Evolutionary conservation across 2,329 filamentous ascomycete species (phyloP), one percentile per base, ranked within the genome.

Genomic region (Parasarocladium wereldwijsianum): DNA sequence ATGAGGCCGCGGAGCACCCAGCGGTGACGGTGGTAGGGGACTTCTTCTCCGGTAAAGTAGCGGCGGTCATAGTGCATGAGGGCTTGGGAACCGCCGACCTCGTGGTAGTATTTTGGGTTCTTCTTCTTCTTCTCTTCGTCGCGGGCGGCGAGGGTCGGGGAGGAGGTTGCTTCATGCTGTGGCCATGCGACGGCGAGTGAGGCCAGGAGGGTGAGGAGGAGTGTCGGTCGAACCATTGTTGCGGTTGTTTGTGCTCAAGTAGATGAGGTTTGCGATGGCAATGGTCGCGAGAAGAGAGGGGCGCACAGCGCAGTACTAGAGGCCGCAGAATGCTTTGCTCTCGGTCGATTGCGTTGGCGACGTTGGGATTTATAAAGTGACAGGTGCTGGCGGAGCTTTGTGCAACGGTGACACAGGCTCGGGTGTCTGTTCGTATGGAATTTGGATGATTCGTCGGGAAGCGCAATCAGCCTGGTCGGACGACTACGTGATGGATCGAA

Each of bases 51-150:
- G 22, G 62, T 58, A 54, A 78, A 87, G 54, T 66, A 87, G 36
- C 82, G 72, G 15, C 47, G 51, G 50, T 87, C 81, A 51, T 87
- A 87, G 55, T 87, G 81, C 30, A 70, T 68, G 14, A 79, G 62
- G 17, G 64, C 62, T 31, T 70, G 55, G 41, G 63, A 62, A 32
- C 54, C 56, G 29, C 76, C 74, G 0, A 75, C 69, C 46, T 82
- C 76, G 33, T 64, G 58, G 50, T 78, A 79, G 51, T 78, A 78
- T 45, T 78, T 79, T 14, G 46, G 37, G 13, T 41, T 46, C 31
- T 37, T 40, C 5, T 14, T n/a, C 22, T 38, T 22, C n/a, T 32
- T 32, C 20, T 28, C 33, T 17, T 29, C 27, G 19, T 24, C 17
- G n/a, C 28, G 24, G 14, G 24, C n/a, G n/a, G 23, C 17, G 19